A percentile compares a stretch with the other conserved stretches of the same genome.
Conservation (phyloP, 805 yeast species). For the Ogataea glucozyma region DNA sequence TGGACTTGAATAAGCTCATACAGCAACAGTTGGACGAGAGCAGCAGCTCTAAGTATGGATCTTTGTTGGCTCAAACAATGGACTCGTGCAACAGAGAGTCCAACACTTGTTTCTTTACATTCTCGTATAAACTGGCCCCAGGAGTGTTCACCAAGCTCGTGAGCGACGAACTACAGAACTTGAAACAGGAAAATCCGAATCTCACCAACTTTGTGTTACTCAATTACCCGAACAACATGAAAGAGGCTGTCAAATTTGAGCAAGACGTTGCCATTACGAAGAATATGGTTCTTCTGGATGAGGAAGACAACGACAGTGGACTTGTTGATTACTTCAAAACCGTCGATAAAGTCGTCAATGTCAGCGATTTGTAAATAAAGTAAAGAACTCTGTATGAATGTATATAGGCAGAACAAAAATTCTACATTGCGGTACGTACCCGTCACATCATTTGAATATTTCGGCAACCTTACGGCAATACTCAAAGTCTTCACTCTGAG, state of each 20-base stretch:
- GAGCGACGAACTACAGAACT: conserved; percentile 36
- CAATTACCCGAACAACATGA: conserved; percentile 61
- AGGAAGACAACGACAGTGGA: conserved; percentile 42
- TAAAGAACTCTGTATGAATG: conserved; percentile 9
- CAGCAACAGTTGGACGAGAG: conserved; percentile 43
- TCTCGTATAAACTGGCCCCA: conserved; percentile 35
- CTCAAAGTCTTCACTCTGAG: conserved; percentile 26
- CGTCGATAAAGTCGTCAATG: conserved; percentile 50
- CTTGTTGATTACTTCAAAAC: conserved; percentile 65
- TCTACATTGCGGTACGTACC: no score
- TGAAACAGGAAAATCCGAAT: conserved; percentile 29
- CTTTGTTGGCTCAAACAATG: conserved; percentile 48
- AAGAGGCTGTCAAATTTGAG: conserved; percentile 72
- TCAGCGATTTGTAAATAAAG: conserved; percentile 21
- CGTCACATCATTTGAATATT: no score
- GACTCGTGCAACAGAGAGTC: conserved; percentile 30
- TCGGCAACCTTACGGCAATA: conserved; percentile 22
- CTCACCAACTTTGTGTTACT: conserved; percentile 51
- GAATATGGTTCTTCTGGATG: conserved; percentile 38
- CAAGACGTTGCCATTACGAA: conserved; percentile 58
- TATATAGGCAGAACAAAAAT: conserved; percentile 8
- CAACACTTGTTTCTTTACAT: conserved; percentile 31
- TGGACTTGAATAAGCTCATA: conserved; percentile 54
- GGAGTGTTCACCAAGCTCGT: conserved; percentile 56
- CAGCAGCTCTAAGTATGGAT: conserved; percentile 48